Evolutionary conservation across 148 eudicot species (phyloP).

Genomic region (Vaccinium myrtillus): DNA sequence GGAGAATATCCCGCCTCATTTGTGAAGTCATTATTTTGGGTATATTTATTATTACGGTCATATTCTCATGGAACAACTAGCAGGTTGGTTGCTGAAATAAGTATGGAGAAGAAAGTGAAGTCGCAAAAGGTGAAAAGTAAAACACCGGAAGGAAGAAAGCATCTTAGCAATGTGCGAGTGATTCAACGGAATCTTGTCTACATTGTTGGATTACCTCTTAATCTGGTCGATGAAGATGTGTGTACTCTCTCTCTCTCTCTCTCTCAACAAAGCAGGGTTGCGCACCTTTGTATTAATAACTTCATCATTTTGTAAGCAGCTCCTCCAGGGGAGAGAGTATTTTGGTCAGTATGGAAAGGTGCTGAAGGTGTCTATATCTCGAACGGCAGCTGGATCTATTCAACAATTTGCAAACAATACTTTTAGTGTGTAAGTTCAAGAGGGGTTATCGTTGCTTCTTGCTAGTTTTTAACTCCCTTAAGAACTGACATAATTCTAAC

Average conservation of each 20-base stretch:
- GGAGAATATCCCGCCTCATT: not conserved
- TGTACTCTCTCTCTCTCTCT: conserved; percentile 22
- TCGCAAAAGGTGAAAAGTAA: conserved; percentile 68
- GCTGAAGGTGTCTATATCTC: conserved; percentile 89
- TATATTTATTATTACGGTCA: not conserved
- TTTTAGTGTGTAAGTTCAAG: conserved; percentile 84
- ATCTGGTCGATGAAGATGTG: conserved; percentile 95
- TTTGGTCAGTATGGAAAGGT: conserved; percentile 94
- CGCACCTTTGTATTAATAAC: not conserved
- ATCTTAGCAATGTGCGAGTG: conserved; percentile 85
- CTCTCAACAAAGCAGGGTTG: not conserved
- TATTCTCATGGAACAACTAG: conserved; percentile 6
- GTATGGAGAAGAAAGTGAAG: conserved; percentile 69
- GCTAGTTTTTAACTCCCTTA: not conserved
- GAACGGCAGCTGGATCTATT: conserved; percentile 87
- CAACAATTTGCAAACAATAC: conserved; percentile 88
- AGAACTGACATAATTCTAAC: not conserved
- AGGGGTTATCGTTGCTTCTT: not conserved
- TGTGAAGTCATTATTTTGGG: not conserved
- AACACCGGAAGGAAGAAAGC: conserved; percentile 79
- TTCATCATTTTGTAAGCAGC: conserved; percentile 38
- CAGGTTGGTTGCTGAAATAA: conserved; percentile 76
- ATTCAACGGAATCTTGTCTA: conserved; percentile 92
- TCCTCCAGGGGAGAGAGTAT: conserved; percentile 75
- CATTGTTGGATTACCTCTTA: conserved; percentile 83